Evolutionary conservation across 345 rosid genomes (phyloP).

Genomic region (Geranium rotundifolium): DNA sequence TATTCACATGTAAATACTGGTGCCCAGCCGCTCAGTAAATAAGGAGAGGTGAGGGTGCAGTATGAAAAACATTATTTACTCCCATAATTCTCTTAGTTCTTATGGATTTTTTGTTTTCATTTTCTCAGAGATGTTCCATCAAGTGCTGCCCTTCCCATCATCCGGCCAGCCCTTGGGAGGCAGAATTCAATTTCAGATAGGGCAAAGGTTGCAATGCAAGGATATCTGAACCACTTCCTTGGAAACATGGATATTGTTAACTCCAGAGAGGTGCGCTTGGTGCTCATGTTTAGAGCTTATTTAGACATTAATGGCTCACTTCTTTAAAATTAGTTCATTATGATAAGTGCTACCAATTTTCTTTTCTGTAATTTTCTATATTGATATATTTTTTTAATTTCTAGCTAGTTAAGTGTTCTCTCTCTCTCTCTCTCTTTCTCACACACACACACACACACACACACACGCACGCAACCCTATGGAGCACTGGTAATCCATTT

Average conservation of each 20-base stretch:
- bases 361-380: too few species aligned
- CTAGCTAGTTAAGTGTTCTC: too few species aligned
- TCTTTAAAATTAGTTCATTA: neutral
- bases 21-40: too few species aligned
- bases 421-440: too few species aligned
- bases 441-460: too few species aligned
- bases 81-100: constrained; percentile 10
- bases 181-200: constrained; percentile 82
- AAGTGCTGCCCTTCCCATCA: constrained; percentile 86
- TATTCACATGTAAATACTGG: too few species aligned
- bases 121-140: constrained; percentile 87
- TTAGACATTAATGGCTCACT: neutral
- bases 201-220: constrained; percentile 96
- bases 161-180: constrained; percentile 84
- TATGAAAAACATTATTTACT: neutral
- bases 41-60: neutral
- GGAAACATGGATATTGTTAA: constrained; percentile 93
- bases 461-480: too few species aligned
- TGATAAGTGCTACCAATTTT: too few species aligned
- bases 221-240: constrained; percentile 78
- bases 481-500: too few species aligned
- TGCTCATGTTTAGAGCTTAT: neutral
- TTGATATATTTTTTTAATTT: too few species aligned
- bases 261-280: constrained; percentile 69
- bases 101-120: constrained; percentile 26